Percentiles rank a stretch among this genome's conserved stretches.
phyloP scores from a whole-genome alignment of 768 basidiomycete species.

The Thelephora ganbajun region DNA sequence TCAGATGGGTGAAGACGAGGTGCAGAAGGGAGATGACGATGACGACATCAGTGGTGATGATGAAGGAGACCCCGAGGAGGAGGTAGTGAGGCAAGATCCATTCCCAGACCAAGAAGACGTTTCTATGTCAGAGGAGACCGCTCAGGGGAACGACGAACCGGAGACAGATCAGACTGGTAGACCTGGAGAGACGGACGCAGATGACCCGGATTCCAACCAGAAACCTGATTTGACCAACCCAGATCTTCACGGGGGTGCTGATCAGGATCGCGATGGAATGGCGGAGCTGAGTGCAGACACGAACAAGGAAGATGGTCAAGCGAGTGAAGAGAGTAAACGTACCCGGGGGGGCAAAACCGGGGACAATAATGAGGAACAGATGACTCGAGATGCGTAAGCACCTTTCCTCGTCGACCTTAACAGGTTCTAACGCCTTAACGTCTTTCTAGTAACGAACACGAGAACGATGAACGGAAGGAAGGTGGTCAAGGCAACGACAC shows the following conservation, averaged over 20 bases:
- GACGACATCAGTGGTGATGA: conserved; percentile 16
- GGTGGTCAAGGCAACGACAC: conserved; percentile 13
- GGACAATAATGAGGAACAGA: too few species aligned
- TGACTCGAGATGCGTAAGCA: too few species aligned
- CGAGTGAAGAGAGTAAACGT: too few species aligned
- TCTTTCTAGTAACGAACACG: too few species aligned
- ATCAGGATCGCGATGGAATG: too few species aligned
- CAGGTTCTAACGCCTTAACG: too few species aligned
- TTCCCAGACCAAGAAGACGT: neutral
- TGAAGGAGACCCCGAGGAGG: conserved; percentile 12
- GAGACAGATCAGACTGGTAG: conserved; percentile 1
- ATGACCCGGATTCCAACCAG: conserved; percentile 7
- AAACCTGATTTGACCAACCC: neutral
- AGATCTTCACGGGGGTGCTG: too few species aligned
- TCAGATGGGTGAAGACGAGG: conserved; percentile 31
- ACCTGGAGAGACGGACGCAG: conserved; percentile 2
- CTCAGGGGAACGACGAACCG: conserved; percentile 8
- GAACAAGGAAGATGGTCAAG: too few species aligned
- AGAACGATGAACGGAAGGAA: too few species aligned
- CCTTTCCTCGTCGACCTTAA: too few species aligned
- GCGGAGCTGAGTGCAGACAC: too few species aligned
- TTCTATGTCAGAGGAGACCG: conserved; percentile 6
- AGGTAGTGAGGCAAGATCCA: neutral
- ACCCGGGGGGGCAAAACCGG: too few species aligned
- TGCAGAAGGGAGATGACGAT: conserved; percentile 17